Evolutionary conservation across 345 rosid genomes (phyloP).

Genomic region (Orychophragmus violaceus): DNA sequence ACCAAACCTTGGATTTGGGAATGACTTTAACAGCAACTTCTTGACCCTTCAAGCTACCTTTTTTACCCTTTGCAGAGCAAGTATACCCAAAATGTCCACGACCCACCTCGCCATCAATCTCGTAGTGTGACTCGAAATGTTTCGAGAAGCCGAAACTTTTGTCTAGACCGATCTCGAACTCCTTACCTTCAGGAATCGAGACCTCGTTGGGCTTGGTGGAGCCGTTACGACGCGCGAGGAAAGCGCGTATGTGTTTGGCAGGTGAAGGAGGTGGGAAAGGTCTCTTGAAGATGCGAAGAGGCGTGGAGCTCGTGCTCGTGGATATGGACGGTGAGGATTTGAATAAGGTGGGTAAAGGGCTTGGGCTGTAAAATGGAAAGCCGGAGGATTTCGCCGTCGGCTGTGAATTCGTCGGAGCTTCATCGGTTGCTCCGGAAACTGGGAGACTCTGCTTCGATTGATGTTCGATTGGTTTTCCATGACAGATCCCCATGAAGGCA

Average conservation of each 20-base stretch:
- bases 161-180: conserved; percentile 66
- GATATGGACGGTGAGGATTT: conserved; percentile 72
- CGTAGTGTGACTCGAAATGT: conserved; percentile 59
- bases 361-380: conserved; percentile 85
- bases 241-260: conserved; percentile 86
- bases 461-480: conserved; percentile 57
- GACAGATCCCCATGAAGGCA: conserved; percentile 76
- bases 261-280: conserved; percentile 98
- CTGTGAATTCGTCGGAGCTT: conserved; percentile 34
- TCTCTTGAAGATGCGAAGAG: conserved; percentile 84
- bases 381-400: conserved; percentile 50
- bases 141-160: conserved; percentile 80
- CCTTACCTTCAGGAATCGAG: conserved; percentile 75
- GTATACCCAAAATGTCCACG: conserved; percentile 94
- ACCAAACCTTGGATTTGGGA: conserved; percentile 74
- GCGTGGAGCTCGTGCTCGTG: conserved; percentile 74
- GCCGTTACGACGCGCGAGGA: conserved; percentile 82
- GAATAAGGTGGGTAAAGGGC: conserved; percentile 78
- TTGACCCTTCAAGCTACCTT: conserved; percentile 71
- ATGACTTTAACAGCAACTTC: conserved; percentile 91
- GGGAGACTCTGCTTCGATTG: conserved; percentile 31
- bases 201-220: conserved; percentile 72
- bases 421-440: conserved; percentile 9
- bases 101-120: conserved; percentile 88
- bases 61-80: conserved; percentile 84